Evolutionary conservation across 805 yeast genomes (phyloP).

Genomic region (Saccharomycopsis fibuligera): DNA sequence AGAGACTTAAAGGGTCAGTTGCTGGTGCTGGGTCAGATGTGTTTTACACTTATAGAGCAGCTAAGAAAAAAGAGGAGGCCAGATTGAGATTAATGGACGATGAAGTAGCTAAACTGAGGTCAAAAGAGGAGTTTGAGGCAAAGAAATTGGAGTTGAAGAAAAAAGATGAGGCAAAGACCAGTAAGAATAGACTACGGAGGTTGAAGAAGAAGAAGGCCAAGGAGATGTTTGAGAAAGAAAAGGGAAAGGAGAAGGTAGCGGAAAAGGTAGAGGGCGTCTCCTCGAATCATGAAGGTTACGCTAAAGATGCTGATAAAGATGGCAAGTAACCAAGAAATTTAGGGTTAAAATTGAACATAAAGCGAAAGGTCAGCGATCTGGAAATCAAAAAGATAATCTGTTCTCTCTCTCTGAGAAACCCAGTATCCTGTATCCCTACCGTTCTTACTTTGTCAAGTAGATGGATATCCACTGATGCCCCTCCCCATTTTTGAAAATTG

Average conservation of each 20-base stretch:
- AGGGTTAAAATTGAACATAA: no score
- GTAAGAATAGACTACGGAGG: conserved; percentile 1
- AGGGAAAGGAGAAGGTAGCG: not conserved
- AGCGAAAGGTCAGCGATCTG: no score
- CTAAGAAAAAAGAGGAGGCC: conserved; percentile 1
- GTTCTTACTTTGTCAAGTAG: no score
- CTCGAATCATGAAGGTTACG: no score
- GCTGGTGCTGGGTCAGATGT: conserved; percentile 13
- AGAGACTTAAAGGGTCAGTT: conserved; percentile 6
- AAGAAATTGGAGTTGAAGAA: not conserved
- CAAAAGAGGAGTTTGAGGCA: not conserved
- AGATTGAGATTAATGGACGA: not conserved
- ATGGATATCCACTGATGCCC: no score
- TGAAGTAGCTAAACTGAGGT: not conserved
- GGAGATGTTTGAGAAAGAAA: not conserved
- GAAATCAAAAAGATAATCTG: no score
- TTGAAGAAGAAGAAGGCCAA: conserved; percentile 5
- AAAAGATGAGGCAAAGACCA: conserved; percentile 1
- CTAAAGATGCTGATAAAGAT: no score
- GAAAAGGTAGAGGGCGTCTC: not conserved
- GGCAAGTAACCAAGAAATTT: no score
- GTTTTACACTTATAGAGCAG: conserved; percentile 1
- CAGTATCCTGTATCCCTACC: no score
- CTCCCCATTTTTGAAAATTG: no score
- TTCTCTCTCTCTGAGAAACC: no score